Conservation (phyloP, 176 grass and related monocot species). For the maize (Zea mays) region DNA sequence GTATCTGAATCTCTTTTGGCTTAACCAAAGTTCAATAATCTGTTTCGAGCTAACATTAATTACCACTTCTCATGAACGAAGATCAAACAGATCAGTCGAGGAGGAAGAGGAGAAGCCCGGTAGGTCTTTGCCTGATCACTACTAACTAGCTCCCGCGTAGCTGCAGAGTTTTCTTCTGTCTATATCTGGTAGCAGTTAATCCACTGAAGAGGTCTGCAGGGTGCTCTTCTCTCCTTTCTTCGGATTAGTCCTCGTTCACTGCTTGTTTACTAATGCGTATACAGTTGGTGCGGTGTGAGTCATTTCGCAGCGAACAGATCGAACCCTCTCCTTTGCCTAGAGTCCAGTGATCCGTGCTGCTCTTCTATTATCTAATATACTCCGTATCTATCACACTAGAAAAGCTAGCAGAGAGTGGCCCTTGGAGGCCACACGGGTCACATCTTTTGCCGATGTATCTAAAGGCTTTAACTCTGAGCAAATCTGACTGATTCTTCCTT, state of each 20-base stretch:
- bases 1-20: neutral
- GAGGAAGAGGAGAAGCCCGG: neutral
- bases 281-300: neutral
- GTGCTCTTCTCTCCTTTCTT: neutral
- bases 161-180: neutral
- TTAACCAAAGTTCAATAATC: neutral
- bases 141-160: neutral
- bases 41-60: neutral
- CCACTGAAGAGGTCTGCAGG: neutral
- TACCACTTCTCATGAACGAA: neutral
- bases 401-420: neutral
- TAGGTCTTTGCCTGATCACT: constrained; percentile 5
- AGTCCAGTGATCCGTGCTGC: neutral
- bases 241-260: neutral
- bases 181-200: constrained; percentile 1
- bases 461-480: neutral
- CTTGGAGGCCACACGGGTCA: neutral
- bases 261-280: neutral
- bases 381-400: neutral
- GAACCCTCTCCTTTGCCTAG: too few relatives aligned
- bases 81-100: neutral
- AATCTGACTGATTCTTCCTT: neutral
- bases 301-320: neutral
- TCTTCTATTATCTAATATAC: neutral
- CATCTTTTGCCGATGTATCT: neutral